Conservation (phyloP, 148 eudicot species). For the Dysphania ambrosioides region DNA sequence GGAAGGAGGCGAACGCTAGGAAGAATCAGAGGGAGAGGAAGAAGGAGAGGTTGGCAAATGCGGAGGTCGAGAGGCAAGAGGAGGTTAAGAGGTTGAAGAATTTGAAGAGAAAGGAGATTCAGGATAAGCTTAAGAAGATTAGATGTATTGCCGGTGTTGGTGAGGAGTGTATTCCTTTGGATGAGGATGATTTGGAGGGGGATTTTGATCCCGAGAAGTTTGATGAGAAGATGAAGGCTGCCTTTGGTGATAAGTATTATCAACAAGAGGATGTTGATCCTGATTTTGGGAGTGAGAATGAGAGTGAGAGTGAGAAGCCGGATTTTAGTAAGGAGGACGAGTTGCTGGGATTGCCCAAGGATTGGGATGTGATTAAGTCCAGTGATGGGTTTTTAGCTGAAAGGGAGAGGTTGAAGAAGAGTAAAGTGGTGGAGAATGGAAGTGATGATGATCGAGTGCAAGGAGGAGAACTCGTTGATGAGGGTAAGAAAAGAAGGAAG, state of each 20-base stretch:
- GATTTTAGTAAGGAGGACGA: constrained; percentile 86
- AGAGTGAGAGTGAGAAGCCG: constrained; percentile 58
- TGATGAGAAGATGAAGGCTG: constrained; percentile 71
- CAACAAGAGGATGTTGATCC: constrained; percentile 74
- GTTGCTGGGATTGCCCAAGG: constrained; percentile 77
- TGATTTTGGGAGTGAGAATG: constrained; percentile 61
- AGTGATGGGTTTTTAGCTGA: constrained; percentile 56
- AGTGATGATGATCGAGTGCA: constrained; percentile 17
- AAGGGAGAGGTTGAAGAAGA: constrained; percentile 43
- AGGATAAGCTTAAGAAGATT: constrained; percentile 67
- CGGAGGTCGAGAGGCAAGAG: constrained; percentile 67
- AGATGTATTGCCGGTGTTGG: constrained; percentile 62
- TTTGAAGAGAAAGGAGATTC: constrained; percentile 80
- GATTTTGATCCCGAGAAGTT: constrained; percentile 83
- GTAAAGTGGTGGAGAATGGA: constrained; percentile 29
- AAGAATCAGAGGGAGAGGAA: constrained; percentile 78
- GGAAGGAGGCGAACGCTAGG: constrained; percentile 78
- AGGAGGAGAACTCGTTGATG: constrained; percentile 28
- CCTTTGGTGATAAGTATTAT: constrained; percentile 66
- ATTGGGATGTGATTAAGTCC: constrained; percentile 60
- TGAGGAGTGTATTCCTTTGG: constrained; percentile 36
- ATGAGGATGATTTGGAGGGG: constrained; percentile 74
- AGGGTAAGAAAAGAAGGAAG: constrained; percentile 55
- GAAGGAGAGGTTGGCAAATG: constrained; percentile 75
- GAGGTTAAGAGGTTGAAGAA: constrained; percentile 94